Evolutionary conservation across 192 early-diverging fungal species (phyloP).

Genomic region (Fimicolochytrium jonesii): DNA sequence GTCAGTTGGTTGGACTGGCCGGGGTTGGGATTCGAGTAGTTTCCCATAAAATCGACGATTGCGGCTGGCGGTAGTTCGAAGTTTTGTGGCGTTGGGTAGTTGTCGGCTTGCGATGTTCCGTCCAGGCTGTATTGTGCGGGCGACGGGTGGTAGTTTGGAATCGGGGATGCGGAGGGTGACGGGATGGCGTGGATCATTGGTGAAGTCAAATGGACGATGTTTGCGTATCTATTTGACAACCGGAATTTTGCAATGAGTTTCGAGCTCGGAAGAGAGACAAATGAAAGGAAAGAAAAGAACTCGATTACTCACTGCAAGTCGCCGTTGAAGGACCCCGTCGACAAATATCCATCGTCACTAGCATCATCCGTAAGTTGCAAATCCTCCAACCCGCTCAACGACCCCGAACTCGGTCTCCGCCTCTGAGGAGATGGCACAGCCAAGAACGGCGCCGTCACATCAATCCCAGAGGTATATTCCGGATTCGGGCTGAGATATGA

Average conservation of each 20-base stretch:
- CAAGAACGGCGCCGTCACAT: constrained; percentile 7
- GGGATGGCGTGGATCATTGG: constrained; percentile 28
- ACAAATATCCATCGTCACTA: constrained; percentile 13
- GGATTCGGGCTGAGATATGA: background rate
- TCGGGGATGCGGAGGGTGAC: constrained; percentile 18
- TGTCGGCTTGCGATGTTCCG: no score
- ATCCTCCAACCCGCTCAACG: constrained; percentile 15
- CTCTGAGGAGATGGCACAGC: background rate
- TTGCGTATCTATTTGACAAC: background rate
- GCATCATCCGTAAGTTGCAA: background rate
- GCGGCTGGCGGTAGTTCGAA: constrained; percentile 10
- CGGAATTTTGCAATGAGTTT: background rate
- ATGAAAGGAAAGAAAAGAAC: background rate
- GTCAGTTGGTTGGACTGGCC: no score
- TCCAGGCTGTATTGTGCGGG: background rate
- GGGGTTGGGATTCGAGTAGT: no score
- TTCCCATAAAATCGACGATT: background rate
- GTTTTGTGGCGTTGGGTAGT: background rate
- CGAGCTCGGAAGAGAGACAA: background rate
- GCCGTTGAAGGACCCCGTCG: background rate
- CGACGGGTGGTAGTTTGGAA: background rate
- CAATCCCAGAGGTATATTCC: background rate
- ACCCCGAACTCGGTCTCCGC: background rate
- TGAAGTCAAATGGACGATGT: constrained; percentile 19
- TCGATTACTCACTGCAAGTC: constrained; percentile 2